These are phyloP conservation scores for Chlorella sp. DNA, from an alignment of 139 green algal species.

Conservation along the genomic window DNA sequence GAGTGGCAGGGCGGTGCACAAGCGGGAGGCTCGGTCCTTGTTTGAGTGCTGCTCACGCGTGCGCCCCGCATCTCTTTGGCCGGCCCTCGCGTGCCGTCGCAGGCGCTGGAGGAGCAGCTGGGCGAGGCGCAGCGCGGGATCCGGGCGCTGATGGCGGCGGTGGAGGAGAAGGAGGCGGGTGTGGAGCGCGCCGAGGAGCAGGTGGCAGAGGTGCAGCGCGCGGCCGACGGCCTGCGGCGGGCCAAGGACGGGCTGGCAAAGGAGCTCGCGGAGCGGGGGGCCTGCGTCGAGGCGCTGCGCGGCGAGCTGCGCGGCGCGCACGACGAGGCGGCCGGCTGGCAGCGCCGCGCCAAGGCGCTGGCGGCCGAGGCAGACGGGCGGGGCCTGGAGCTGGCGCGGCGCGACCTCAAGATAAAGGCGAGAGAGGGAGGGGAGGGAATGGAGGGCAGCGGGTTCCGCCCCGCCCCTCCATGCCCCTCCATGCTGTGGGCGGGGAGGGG, in stretches of 20 bases:
- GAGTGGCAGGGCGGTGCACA: too few relatives aligned
- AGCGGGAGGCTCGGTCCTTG: too few relatives aligned
- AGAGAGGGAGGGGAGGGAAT: neutral
- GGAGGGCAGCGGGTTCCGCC: neutral
- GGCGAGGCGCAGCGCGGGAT: slow-evolving; percentile 10
- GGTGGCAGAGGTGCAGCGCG: neutral
- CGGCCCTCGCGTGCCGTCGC: neutral
- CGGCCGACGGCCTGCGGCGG: neutral
- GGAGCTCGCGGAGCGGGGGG: neutral
- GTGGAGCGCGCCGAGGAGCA: slow-evolving; percentile 6
- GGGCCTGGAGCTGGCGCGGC: slow-evolving; percentile 31
- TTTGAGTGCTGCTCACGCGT: too few relatives aligned
- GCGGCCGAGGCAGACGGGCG: slow-evolving; percentile 15
- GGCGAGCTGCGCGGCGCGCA: neutral
- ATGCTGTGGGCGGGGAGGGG: too few relatives aligned
- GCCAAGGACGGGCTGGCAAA: neutral
- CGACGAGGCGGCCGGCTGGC: slow-evolving; percentile 20
- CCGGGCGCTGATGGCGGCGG: slow-evolving; percentile 21
- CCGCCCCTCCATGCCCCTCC: too few relatives aligned
- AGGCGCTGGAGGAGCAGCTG: slow-evolving; percentile 13
- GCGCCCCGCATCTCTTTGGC: too few relatives aligned
- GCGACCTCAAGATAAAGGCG: slow-evolving; percentile 30
- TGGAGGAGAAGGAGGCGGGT: slow-evolving; percentile 12
- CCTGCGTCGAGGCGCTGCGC: too few relatives aligned
- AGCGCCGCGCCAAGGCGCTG: slow-evolving; percentile 19